These are phyloP conservation scores for Pleurotus cornucopiae DNA, from an alignment of 768 basidiomycete species.

Conservation along the genomic window DNA sequence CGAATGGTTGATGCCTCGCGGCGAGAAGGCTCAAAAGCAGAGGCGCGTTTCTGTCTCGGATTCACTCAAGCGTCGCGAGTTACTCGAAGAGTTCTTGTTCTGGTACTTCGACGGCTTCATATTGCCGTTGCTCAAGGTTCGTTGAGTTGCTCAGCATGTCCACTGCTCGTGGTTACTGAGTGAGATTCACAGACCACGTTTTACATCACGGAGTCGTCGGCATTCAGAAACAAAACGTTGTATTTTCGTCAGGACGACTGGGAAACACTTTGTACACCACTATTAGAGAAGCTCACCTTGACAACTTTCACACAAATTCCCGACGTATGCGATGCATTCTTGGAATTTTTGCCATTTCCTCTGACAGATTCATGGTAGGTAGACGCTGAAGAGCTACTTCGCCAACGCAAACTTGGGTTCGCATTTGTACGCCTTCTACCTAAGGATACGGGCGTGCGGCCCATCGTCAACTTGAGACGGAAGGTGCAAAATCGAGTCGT, in stretches of 20 bases:
- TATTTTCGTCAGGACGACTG: conserved; percentile 97
- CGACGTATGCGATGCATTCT: conserved; percentile 39
- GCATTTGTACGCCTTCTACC: conserved; percentile 88
- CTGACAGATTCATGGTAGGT: conserved; percentile 30
- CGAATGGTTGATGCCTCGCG: conserved; percentile 66
- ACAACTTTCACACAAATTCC: conserved; percentile 70
- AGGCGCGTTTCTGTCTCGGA: conserved; percentile 60
- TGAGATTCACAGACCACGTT: conserved; percentile 67
- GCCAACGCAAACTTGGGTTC: conserved; percentile 73
- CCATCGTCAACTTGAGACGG: conserved; percentile 85
- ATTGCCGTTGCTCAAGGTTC: conserved; percentile 71
- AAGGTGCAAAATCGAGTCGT: conserved; percentile 33
- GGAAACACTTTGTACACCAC: conserved; percentile 76
- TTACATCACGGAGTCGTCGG: conserved; percentile 90
- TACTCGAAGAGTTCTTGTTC: conserved; percentile 85
- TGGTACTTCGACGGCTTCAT: conserved; percentile 94
- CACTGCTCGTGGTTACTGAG: not conserved
- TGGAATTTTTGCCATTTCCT: not conserved
- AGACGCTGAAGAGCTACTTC: conserved; percentile 61
- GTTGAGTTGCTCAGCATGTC: conserved; percentile 13
- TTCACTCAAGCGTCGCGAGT: conserved; percentile 67
- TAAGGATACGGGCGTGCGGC: conserved; percentile 92
- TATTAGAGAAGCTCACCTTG: conserved; percentile 68
- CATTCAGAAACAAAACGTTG: conserved; percentile 74
- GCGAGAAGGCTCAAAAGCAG: conserved; percentile 31